Evolutionary conservation across 2,329 filamentous ascomycete genomes (phyloP).

Genomic region (Aurifilum marmelostoma): DNA sequence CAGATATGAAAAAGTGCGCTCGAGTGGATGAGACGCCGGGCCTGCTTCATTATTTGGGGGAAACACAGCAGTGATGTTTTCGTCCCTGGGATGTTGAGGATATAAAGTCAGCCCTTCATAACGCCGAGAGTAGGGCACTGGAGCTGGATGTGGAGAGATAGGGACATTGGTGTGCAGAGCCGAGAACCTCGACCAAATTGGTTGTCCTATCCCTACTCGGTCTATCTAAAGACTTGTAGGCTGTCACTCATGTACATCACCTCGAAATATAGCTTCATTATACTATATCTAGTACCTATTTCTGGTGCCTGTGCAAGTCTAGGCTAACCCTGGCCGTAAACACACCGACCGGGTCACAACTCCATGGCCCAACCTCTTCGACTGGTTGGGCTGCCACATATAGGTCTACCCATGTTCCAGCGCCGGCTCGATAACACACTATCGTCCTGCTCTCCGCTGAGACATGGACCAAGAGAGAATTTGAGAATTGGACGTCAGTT

Average conservation of each 20-base stretch:
- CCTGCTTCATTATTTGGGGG: not conserved
- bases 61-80: constrained; percentile 11
- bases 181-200: not conserved
- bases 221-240: too few species aligned
- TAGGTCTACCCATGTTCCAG: not conserved
- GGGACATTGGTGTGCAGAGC: not conserved
- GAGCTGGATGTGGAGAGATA: not conserved
- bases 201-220: not conserved
- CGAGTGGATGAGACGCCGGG: constrained; percentile 15
- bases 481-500: not conserved
- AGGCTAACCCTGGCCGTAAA: not conserved
- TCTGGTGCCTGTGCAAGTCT: not conserved
- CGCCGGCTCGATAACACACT: not conserved
- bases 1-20: constrained; percentile 11
- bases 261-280: not conserved
- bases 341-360: not conserved
- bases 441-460: not conserved
- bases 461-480: not conserved
- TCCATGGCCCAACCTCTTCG: not conserved
- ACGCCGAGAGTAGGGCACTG: constrained; percentile 28
- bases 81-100: constrained; percentile 22
- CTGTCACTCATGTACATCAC: not conserved
- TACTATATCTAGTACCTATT: not conserved
- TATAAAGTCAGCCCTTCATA: constrained; percentile 26
- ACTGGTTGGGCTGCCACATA: too few species aligned